phyloP scores from a whole-genome alignment of 1,284 basidiomycete species.

The Pseudozyma tsukubaensis region DNA sequence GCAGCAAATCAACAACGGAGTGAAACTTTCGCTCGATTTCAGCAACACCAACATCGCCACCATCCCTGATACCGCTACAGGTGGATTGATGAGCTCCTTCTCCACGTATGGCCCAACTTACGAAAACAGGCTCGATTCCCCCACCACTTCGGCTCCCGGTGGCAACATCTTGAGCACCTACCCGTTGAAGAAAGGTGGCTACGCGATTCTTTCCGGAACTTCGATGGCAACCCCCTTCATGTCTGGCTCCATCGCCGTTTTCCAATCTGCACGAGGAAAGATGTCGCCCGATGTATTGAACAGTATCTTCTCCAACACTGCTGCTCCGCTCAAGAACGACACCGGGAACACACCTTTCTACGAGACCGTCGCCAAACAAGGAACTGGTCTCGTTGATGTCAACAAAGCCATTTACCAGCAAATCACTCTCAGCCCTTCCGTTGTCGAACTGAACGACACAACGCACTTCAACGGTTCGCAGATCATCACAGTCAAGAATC shows the following conservation, averaged over 20 bases:
- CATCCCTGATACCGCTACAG: conserved; percentile 70
- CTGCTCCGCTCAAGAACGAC: conserved; percentile 72
- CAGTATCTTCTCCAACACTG: conserved; percentile 75
- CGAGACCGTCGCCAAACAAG: conserved; percentile 76
- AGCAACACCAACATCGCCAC: conserved; percentile 70
- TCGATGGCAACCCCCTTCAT: conserved; percentile 71
- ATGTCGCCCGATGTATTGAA: conserved; percentile 65
- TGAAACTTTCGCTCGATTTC: conserved; percentile 72
- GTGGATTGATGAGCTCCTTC: conserved; percentile 75
- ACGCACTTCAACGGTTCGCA: conserved; percentile 64
- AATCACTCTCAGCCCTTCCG: conserved; percentile 74
- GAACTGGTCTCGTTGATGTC: conserved; percentile 77
- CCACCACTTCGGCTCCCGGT: conserved; percentile 75
- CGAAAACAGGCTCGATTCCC: conserved; percentile 74
- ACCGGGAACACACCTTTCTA: conserved; percentile 72
- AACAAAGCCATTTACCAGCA: conserved; percentile 75
- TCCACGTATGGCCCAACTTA: conserved; percentile 75
- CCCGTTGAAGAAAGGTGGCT: conserved; percentile 66
- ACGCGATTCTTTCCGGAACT: conserved; percentile 71
- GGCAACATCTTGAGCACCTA: conserved; percentile 70
- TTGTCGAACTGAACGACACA: conserved; percentile 79
- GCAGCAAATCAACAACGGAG: conserved; percentile 70
- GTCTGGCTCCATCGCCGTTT: conserved; percentile 77
- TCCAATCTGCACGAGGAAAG: conserved; percentile 73
- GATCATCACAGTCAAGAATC: conserved; percentile 59